These are phyloP conservation scores for Medakamo hakoo DNA, from an alignment of 139 green algal genomes.

Conservation along the genomic window DNA sequence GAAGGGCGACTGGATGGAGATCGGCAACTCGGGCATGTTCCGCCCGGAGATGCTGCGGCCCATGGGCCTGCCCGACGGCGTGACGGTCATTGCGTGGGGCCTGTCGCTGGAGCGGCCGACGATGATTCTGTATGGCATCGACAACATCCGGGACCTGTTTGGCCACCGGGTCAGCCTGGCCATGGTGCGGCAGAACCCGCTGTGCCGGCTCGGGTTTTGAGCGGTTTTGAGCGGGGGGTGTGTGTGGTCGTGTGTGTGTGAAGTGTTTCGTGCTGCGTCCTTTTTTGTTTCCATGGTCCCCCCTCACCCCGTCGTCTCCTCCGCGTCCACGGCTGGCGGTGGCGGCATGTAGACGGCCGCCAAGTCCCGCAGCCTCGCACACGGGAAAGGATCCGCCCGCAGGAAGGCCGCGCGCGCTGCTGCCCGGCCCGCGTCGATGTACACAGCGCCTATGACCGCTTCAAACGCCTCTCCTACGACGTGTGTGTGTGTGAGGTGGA, in stretches of 20 bases:
- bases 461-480: no score
- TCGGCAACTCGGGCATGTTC: slow-evolving; percentile 95
- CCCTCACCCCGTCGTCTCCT: no score
- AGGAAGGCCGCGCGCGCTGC: no score
- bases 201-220: slow-evolving; percentile 81
- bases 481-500: no score
- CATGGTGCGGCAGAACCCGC: slow-evolving; percentile 83
- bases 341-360: no score
- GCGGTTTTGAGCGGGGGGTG: not conserved
- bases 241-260: not conserved
- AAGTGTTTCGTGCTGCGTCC: not conserved
- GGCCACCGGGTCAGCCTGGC: slow-evolving; percentile 78
- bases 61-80: slow-evolving; percentile 93
- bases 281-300: not conserved
- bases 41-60: slow-evolving; percentile 94
- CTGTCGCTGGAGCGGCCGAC: slow-evolving; percentile 81
- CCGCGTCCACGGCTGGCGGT: no score
- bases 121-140: slow-evolving; percentile 98
- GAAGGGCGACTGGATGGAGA: slow-evolving; percentile 97
- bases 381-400: no score
- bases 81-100: slow-evolving; percentile 96
- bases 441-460: not conserved
- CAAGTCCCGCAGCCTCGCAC: no score
- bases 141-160: slow-evolving; percentile 99
- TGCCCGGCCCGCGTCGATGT: no score